Evolutionary conservation across 2,329 filamentous ascomycete species (phyloP).

Genomic region (Acephala macrosclerotiorum): DNA sequence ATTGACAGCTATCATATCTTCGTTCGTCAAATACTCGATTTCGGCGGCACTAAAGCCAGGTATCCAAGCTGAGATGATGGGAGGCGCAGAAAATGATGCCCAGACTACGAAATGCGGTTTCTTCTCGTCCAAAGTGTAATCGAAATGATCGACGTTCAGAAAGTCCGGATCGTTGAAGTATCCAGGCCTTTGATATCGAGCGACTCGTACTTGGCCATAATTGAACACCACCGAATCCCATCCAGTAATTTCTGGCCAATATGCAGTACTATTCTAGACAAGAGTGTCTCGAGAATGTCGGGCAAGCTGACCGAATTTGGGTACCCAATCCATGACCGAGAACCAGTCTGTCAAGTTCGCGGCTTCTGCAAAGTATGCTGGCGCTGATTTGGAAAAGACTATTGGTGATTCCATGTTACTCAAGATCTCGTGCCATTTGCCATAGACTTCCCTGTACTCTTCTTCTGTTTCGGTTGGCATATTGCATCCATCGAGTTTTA

Average conservation of each 20-base stretch:
- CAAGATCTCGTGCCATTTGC: slow-evolving; percentile 51
- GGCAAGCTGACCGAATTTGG: slow-evolving; percentile 47
- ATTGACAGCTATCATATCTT: slow-evolving; percentile 39
- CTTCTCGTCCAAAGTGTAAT: slow-evolving; percentile 37
- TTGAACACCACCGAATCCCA: slow-evolving; percentile 58
- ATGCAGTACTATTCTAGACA: slow-evolving; percentile 38
- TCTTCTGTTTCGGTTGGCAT: slow-evolving; percentile 44
- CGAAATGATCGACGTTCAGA: slow-evolving; percentile 40
- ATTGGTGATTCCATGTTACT: slow-evolving; percentile 38
- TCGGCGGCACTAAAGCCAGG: slow-evolving; percentile 45
- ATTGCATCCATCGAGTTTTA: slow-evolving; percentile 66
- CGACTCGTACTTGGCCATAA: slow-evolving; percentile 48
- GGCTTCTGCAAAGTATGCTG: slow-evolving; percentile 58
- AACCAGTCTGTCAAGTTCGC: slow-evolving; percentile 50
- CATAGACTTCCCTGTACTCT: slow-evolving; percentile 50
- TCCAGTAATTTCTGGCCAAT: slow-evolving; percentile 39
- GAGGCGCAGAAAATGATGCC: slow-evolving; percentile 39
- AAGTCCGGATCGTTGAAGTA: slow-evolving; percentile 46
- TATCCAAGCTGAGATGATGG: slow-evolving; percentile 45
- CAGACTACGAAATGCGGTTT: slow-evolving; percentile 42
- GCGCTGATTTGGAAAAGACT: slow-evolving; percentile 48
- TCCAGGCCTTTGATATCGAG: slow-evolving; percentile 45
- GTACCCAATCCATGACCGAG: slow-evolving; percentile 55
- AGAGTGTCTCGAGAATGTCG: slow-evolving; percentile 44
- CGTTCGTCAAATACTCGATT: slow-evolving; percentile 48